Evolutionary conservation across 768 basidiomycete species (phyloP), one percentile per base, ranked within the genome.

Genomic region (Phlebiopsis flavidoalba): DNA sequence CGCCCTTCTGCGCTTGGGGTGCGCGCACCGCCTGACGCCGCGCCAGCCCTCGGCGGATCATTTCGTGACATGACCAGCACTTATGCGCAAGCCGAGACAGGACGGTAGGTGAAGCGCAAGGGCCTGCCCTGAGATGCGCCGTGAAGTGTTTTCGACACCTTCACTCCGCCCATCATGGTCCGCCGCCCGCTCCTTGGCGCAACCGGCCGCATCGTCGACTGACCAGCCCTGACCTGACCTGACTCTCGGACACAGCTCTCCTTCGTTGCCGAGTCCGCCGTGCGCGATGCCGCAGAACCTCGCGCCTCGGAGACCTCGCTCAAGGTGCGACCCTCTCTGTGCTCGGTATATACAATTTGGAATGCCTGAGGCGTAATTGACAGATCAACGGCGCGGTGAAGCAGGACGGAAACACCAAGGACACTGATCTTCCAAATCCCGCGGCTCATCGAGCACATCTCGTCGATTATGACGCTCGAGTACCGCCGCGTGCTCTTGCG

Each of bases 61-160:
- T n/a, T n/a, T 98, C 57, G n/a, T n/a, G 96, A 98, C 70, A 91
- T 98, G 88, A 98, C 97, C 1, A n/a, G 97, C 89, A n/a, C n/a
- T n/a, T n/a, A n/a, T n/a, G 7, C 84, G 97, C 14, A 98, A 98
- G 75, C 76, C 98, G 70, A n/a, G n/a, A n/a, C 97, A 99, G 72
- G 91, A 97, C 58, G 86, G n/a, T n/a, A 85, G 52, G 92, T 92
- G 53, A 96, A 96, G 77, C 91, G 89, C 69, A 87, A 86, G 53
- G 93, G 97, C 10, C 80, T 98, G n/a, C 97, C 97, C 1, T 99
- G 97, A n/a, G 97, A 86, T n/a, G 88, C n/a, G 82, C 95, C 11
- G 92, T 88, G 1, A 98, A 99, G 73, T n/a, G 96, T 96, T 1
- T 97, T 98, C 66, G 96, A 99, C 72, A 95, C 94, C 0, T 98